These are phyloP conservation scores for Arabidopsis hybrid DNA, from an alignment of 441 rosid species.

Conservation along the genomic window DNA sequence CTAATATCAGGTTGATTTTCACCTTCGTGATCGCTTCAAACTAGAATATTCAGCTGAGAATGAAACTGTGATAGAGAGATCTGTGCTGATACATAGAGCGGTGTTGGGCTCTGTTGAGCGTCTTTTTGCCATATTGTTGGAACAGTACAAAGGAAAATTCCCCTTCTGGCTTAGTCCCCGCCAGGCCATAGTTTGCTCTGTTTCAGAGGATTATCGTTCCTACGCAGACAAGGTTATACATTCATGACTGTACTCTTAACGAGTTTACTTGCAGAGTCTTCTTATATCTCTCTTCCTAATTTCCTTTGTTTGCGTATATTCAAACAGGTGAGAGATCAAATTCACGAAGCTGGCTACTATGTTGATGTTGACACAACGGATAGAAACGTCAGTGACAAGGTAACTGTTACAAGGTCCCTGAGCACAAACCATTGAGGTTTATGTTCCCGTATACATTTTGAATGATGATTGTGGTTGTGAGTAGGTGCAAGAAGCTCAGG, in stretches of 20 bases:
- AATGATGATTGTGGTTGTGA: constrained; percentile 29
- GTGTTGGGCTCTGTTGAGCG: constrained; percentile 97
- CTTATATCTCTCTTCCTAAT: neutral
- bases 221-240: constrained; percentile 72
- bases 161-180: constrained; percentile 98
- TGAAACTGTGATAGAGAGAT: constrained; percentile 81
- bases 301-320: constrained; percentile 14
- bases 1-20: constrained; percentile 86
- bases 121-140: constrained; percentile 89
- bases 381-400: constrained; percentile 92
- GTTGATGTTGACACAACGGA: constrained; percentile 84
- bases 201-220: constrained; percentile 66
- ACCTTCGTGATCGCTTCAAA: constrained; percentile 83
- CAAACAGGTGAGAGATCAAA: constrained; percentile 66
- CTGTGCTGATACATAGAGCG: constrained; percentile 97
- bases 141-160: constrained; percentile 97
- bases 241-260: constrained; percentile 8
- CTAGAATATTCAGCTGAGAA: constrained; percentile 88
- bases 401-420: constrained; percentile 25
- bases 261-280: neutral
- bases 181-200: constrained; percentile 88
- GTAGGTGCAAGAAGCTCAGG: constrained; percentile 94
- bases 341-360: constrained; percentile 76
- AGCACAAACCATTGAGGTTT: neutral
- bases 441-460: neutral